Evolutionary conservation across 2,329 filamentous ascomycete species (phyloP), one percentile per base, ranked within the genome.

Genomic region (Bipolaris cookei): DNA sequence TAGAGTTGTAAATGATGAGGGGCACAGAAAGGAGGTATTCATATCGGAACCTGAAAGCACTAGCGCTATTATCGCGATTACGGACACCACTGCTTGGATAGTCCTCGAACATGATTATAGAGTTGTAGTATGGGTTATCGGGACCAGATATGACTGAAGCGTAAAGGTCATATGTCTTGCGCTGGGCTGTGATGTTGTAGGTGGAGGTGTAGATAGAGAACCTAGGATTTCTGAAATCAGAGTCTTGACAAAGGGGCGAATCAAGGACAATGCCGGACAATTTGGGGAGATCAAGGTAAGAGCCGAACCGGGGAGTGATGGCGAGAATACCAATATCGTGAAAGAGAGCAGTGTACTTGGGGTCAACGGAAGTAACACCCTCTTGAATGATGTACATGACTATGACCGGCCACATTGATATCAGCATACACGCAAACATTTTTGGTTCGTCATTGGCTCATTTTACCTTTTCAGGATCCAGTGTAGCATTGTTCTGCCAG

Each of bases 71-170:
- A 5, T 32, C 30, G 1, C 43, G 51, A 14, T 48, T 25, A 18
- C 51, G 51, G 54, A 86, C 78, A 1, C 79, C 83, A 20, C 79
- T 68, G 6, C 67, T 71, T 1, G 82, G 78, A 69, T 86, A 86
- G 3, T 81, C 81, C 64, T 87, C 84, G 51, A 86, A 82, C 78
- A 86, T 81, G 71, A 85, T 82, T 42, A 84, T 72, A 1, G 79
- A 79, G 61, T 74, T 68, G 5, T 46, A 58, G 51, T 66, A 69
- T 0, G 67, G 61, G 63, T 50, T 34, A 56, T 59, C 20, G 23
- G 63, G 60, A 66, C 75, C 62, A 1, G 68, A 65, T n/a, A 76
- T 66, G 1, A 69, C 68, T 0, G 73, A 58, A 0, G 74, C 69
- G 58, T 77, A 81, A 6, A 77, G 50, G 3, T 78, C 71, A 49